Evolutionary conservation across 116 monocot genomes (phyloP).

Genomic region (Zostera marina): DNA sequence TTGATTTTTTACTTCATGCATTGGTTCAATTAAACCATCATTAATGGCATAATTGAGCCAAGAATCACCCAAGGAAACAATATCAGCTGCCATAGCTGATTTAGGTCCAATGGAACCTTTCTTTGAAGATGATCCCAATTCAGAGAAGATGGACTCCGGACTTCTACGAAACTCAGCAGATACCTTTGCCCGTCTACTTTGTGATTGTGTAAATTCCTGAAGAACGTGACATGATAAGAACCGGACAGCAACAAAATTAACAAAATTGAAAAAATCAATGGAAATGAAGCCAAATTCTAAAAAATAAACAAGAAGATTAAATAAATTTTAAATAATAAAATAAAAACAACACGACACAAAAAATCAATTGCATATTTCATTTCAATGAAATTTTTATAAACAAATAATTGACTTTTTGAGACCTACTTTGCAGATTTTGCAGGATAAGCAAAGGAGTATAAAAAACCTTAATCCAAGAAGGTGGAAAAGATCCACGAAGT

Average conservation of each 20-base stretch:
- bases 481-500: constrained; percentile 61
- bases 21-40: constrained; percentile 61
- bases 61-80: constrained; percentile 82
- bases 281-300: too few relatives aligned
- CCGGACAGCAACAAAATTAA: not conserved
- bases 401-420: too few relatives aligned
- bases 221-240: not conserved
- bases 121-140: constrained; percentile 36
- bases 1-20: constrained; percentile 43
- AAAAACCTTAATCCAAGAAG: constrained; percentile 83
- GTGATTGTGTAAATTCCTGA: constrained; percentile 78
- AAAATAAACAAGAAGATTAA: not conserved
- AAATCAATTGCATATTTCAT: too few relatives aligned
- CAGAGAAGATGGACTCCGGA: constrained; percentile 49
- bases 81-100: constrained; percentile 81
- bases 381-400: too few relatives aligned
- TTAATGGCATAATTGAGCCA: constrained; percentile 65
- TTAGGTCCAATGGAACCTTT: constrained; percentile 41
- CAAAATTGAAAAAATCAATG: too few relatives aligned
- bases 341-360: too few relatives aligned
- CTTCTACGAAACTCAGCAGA: constrained; percentile 33
- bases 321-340: too few relatives aligned
- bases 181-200: constrained; percentile 62
- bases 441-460: not conserved
- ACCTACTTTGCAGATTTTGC: too few relatives aligned